Evolutionary conservation across 805 yeast genomes (phyloP).

Genomic region (Ogataea siamensis): DNA sequence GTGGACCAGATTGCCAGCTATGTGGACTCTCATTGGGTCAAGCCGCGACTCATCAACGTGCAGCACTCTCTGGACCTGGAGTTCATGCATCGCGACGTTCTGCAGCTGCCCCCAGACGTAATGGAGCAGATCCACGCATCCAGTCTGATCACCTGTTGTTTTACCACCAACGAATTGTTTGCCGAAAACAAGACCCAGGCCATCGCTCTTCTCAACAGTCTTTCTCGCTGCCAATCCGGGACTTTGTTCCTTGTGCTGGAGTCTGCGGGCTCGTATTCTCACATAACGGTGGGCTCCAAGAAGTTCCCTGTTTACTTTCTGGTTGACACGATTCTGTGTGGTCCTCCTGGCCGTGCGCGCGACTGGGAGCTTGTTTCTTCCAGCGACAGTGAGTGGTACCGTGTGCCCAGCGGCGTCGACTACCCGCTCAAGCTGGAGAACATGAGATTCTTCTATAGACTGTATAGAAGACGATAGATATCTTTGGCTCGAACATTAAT

Average conservation of each 20-base stretch:
- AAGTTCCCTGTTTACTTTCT: slow-evolving; percentile 80
- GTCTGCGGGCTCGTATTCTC: slow-evolving; percentile 88
- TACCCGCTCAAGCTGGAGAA: slow-evolving; percentile 76
- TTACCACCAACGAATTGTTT: slow-evolving; percentile 86
- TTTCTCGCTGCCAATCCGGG: slow-evolving; percentile 51
- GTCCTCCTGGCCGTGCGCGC: slow-evolving; percentile 45
- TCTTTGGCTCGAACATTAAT: too few species aligned
- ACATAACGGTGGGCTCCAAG: slow-evolving; percentile 71
- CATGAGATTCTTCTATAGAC: slow-evolving; percentile 81
- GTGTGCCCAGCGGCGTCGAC: slow-evolving; percentile 47
- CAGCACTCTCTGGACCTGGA: slow-evolving; percentile 30
- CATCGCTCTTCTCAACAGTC: slow-evolving; percentile 53
- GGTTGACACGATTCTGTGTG: slow-evolving; percentile 68
- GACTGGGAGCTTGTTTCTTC: slow-evolving; percentile 65
- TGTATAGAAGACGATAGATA: slow-evolving; percentile 48
- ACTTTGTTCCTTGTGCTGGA: slow-evolving; percentile 68
- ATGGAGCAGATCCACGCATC: slow-evolving; percentile 24
- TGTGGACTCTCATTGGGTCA: slow-evolving; percentile 54
- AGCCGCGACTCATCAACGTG: slow-evolving; percentile 30
- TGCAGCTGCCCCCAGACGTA: slow-evolving; percentile 27
- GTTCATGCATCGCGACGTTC: slow-evolving; percentile 38
- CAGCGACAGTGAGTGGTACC: slow-evolving; percentile 81
- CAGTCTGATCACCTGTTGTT: slow-evolving; percentile 66
- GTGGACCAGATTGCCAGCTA: slow-evolving; percentile 43
- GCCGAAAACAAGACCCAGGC: slow-evolving; percentile 63